Percentiles rank a stretch among this genome's conserved stretches.
These are phyloP conservation scores for Apiospora rasikravindrae DNA, from an alignment of 2,329 filamentous ascomycete genomes.

Conservation along the genomic window DNA sequence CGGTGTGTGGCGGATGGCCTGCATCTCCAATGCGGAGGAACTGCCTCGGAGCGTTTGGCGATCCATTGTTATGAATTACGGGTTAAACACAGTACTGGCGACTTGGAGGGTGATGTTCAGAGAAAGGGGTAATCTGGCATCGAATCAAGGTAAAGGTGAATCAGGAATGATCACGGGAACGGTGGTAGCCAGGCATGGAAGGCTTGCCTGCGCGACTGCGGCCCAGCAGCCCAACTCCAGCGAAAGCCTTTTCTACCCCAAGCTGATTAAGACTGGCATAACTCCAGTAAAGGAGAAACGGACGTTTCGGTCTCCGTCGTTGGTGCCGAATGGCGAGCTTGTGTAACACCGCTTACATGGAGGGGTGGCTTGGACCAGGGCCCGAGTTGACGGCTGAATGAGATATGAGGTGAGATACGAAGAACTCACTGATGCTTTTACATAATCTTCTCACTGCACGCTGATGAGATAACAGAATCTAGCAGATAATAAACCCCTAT, in stretches of 20 bases:
- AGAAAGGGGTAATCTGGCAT: too few relatives aligned
- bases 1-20: background rate
- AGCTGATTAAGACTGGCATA: background rate
- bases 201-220: background rate
- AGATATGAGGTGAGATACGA: background rate
- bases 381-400: background rate
- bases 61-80: background rate
- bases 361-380: background rate
- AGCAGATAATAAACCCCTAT: background rate
- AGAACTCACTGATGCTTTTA: background rate
- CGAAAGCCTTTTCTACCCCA: background rate
- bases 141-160: too few relatives aligned
- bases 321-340: background rate
- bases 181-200: too few relatives aligned
- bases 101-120: background rate
- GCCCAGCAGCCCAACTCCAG: background rate
- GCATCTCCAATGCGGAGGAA: background rate
- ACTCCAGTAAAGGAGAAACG: background rate
- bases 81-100: background rate
- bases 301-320: background rate
- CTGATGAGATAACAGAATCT: background rate
- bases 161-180: too few relatives aligned
- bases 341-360: constrained; percentile 1
- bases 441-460: background rate
- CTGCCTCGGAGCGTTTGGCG: background rate